phyloP scores from a whole-genome alignment of 139 green algal genomes.

The Haematococcus lacustris region DNA sequence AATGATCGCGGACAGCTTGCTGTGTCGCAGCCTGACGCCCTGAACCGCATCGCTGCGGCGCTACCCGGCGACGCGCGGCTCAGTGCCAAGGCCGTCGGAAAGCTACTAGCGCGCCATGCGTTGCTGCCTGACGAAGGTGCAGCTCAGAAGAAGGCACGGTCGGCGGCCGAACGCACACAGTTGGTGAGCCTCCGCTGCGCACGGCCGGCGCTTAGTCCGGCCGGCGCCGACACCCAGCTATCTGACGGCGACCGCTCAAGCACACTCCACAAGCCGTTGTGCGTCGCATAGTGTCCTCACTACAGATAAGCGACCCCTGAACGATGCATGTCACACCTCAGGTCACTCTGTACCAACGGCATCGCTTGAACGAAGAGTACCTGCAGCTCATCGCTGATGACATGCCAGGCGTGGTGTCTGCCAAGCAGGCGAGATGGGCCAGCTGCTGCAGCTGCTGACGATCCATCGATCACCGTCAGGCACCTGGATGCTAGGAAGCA shows the following conservation, averaged over 20 bases:
- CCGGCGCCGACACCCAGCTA: no score
- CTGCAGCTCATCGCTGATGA: slow-evolving; percentile 21
- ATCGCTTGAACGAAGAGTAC: slow-evolving; percentile 1
- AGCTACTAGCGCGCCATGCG: slow-evolving; percentile 15
- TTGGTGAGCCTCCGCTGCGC: slow-evolving; percentile 8
- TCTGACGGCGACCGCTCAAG: no score
- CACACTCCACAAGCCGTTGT: no score
- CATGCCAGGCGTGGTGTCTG: slow-evolving; percentile 17
- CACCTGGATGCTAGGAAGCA: no score
- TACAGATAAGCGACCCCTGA: no score
- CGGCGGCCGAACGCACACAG: slow-evolving; percentile 8
- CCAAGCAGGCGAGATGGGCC: slow-evolving; percentile 25
- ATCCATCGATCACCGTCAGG: no score
- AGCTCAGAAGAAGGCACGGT: neutral
- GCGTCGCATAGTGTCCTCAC: no score
- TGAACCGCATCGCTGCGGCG: slow-evolving; percentile 38
- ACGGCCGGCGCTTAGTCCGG: no score
- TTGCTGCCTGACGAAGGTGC: slow-evolving; percentile 13
- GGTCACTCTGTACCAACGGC: slow-evolving; percentile 12
- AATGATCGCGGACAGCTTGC: neutral
- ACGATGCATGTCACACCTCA: no score
- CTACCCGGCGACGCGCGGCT: slow-evolving; percentile 21
- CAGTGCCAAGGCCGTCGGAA: slow-evolving; percentile 5
- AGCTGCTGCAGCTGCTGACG: no score
- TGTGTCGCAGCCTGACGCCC: slow-evolving; percentile 7